Evolutionary conservation across 192 early-diverging fungal genomes (phyloP).

Genomic region (Cladochytrium replicatum): DNA sequence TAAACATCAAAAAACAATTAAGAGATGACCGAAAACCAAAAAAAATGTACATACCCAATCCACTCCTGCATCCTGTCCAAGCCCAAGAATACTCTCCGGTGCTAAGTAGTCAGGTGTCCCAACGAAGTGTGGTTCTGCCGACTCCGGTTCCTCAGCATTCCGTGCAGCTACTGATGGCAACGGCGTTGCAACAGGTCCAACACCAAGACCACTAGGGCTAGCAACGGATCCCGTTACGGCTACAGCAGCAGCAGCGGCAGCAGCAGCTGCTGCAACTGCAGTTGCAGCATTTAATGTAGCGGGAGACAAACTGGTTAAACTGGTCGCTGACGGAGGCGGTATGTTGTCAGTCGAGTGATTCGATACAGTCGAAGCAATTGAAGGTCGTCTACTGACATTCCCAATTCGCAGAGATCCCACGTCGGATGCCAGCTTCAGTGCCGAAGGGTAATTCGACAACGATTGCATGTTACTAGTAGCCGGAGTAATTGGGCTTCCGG

Average conservation of each 20-base stretch:
- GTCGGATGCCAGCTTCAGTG: no score
- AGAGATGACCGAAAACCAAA: constrained; percentile 1
- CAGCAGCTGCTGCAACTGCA: constrained; percentile 6
- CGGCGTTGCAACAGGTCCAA: background rate
- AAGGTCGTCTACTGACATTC: no score
- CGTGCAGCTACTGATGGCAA: constrained; percentile 29
- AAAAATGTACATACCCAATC: constrained; percentile 63
- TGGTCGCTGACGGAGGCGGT: no score
- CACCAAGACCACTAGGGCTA: constrained; percentile 20
- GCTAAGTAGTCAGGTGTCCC: constrained; percentile 88
- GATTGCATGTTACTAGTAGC: background rate
- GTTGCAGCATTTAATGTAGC: constrained; percentile 13
- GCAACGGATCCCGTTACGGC: constrained; percentile 28
- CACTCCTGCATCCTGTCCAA: constrained; percentile 72
- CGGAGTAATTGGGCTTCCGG: no score
- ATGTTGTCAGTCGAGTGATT: no score
- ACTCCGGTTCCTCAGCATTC: constrained; percentile 34
- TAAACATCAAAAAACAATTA: constrained; percentile 19
- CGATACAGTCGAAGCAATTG: no score
- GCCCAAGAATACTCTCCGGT: constrained; percentile 75
- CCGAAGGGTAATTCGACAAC: no score
- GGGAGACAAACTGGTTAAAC: constrained; percentile 24
- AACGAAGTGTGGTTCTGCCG: constrained; percentile 45
- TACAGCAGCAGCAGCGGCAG: constrained; percentile 5
- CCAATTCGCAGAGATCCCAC: no score